Percentiles rank a stretch among this genome's conserved stretches.
Conservation (phyloP, 2,329 filamentous ascomycete species). For the Triangularia setosa region DNA sequence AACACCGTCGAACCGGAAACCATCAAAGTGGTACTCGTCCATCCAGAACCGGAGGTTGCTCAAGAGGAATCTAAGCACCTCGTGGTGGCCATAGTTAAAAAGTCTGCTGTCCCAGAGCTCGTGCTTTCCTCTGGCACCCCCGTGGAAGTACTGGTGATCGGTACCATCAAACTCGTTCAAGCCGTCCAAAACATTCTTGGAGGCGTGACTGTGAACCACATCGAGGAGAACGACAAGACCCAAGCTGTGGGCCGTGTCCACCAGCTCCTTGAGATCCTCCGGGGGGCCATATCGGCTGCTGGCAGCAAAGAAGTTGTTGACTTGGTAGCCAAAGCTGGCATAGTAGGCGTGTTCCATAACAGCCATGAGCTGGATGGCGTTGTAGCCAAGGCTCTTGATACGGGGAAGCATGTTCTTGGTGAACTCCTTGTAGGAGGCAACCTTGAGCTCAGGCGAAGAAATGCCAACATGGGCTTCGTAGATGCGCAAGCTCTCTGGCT, state of each 20-base stretch:
- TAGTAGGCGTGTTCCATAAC: conserved; percentile 99
- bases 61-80: conserved; percentile 90
- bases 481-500: conserved; percentile 81
- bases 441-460: conserved; percentile 81
- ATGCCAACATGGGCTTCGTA: conserved; percentile 99
- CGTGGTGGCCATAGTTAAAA: conserved; percentile 95
- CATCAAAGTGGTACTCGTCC: conserved; percentile 96
- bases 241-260: conserved; percentile 89
- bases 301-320: conserved; percentile 98
- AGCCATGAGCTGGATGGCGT: conserved; percentile 97
- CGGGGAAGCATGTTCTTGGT: conserved; percentile 86
- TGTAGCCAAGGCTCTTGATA: conserved; percentile 88
- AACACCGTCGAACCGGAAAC: conserved; percentile 96
- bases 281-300: conserved; percentile 92
- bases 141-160: conserved; percentile 95
- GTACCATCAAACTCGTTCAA: conserved; percentile 94
- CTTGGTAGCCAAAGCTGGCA: conserved; percentile 96
- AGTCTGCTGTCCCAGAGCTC: conserved; percentile 94
- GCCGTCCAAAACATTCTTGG: conserved; percentile 93
- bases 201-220: conserved; percentile 95
- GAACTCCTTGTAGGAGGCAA: conserved; percentile 97
- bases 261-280: conserved; percentile 92
- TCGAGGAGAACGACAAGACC: conserved; percentile 89
- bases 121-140: conserved; percentile 76
- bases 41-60: conserved; percentile 98